Percentiles rank a stretch among this genome's conserved stretches.
These are phyloP conservation scores for Taiozyma sp. DNA, from an alignment of 1,139 yeast species.

Conservation along the genomic window DNA sequence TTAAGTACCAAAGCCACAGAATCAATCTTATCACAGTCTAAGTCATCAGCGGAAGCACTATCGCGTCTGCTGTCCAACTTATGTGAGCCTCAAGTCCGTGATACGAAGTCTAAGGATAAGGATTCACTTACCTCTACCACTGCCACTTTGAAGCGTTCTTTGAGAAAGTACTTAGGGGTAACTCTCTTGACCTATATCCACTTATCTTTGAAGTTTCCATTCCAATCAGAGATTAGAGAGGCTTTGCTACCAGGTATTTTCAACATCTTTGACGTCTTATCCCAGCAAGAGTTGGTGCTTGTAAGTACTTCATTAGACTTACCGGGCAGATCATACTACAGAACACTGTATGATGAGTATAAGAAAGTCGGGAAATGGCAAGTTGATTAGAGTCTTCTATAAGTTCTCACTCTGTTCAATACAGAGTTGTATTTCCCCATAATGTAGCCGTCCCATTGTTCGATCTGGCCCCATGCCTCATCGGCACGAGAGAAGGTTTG, in stretches of 20 bases:
- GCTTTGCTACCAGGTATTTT: slow-evolving; percentile 54
- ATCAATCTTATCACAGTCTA: slow-evolving; percentile 20
- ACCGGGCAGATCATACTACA: slow-evolving; percentile 67
- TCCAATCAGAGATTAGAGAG: slow-evolving; percentile 44
- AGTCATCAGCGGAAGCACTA: slow-evolving; percentile 39
- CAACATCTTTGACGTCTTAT: slow-evolving; percentile 63
- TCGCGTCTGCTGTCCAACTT: slow-evolving; percentile 60
- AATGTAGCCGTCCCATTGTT: not conserved
- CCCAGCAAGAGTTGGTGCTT: slow-evolving; percentile 59
- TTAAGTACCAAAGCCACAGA: slow-evolving; percentile 29
- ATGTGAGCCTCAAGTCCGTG: slow-evolving; percentile 60
- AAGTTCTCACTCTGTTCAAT: not conserved
- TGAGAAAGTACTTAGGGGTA: slow-evolving; percentile 61
- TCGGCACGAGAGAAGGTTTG: slow-evolving; percentile 12
- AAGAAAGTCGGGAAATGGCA: slow-evolving; percentile 79
- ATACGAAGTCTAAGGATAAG: slow-evolving; percentile 14
- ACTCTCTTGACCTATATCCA: slow-evolving; percentile 54
- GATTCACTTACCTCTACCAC: slow-evolving; percentile 50
- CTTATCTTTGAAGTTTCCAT: slow-evolving; percentile 45
- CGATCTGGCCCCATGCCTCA: slow-evolving; percentile 12
- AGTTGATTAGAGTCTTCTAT: slow-evolving; percentile 9
- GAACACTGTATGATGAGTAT: slow-evolving; percentile 66
- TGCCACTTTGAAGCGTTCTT: slow-evolving; percentile 47
- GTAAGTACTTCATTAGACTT: slow-evolving; percentile 69
- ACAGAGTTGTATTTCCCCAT: not conserved